These are phyloP conservation scores for Phytophthora cryptogea DNA, from an alignment of 352 stramenopile species.

Conservation along the genomic window DNA sequence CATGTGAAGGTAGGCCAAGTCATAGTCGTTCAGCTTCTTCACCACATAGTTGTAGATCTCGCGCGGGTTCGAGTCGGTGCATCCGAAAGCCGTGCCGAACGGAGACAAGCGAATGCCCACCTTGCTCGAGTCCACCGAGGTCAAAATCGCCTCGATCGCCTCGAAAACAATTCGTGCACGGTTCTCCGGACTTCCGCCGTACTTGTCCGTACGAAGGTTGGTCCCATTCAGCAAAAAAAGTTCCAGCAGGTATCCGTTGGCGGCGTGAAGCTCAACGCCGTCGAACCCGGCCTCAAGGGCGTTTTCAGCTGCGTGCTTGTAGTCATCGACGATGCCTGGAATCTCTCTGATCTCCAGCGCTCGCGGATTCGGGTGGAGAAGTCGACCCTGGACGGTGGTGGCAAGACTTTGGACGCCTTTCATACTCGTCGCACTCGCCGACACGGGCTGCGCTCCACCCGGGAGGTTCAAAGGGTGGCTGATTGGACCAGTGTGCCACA, in stretches of 20 bases:
- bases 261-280: constrained; percentile 88
- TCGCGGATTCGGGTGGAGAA: constrained; percentile 50
- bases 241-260: constrained; percentile 93
- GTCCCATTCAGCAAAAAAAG: constrained; percentile 77
- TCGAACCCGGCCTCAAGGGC: constrained; percentile 89
- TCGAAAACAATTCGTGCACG: constrained; percentile 73
- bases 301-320: constrained; percentile 36
- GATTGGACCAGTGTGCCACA: constrained; percentile 85
- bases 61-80: constrained; percentile 45
- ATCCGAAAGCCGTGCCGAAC: constrained; percentile 42
- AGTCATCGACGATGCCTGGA: constrained; percentile 34
- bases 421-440: constrained; percentile 41
- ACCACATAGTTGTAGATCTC: constrained; percentile 47
- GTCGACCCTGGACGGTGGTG: constrained; percentile 39
- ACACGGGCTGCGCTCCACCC: constrained; percentile 51
- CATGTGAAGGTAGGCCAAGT: constrained; percentile 58
- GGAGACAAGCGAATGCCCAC: constrained; percentile 44
- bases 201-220: constrained; percentile 68
- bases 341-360: constrained; percentile 80
- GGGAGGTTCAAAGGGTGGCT: constrained; percentile 60
- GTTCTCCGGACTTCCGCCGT: constrained; percentile 79
- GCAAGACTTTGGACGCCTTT: constrained; percentile 33
- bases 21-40: constrained; percentile 39
- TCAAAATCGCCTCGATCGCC: constrained; percentile 52
- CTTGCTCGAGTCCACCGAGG: constrained; percentile 35